phyloP scores from a whole-genome alignment of 768 basidiomycete species.

The Russula ochroleuca region DNA sequence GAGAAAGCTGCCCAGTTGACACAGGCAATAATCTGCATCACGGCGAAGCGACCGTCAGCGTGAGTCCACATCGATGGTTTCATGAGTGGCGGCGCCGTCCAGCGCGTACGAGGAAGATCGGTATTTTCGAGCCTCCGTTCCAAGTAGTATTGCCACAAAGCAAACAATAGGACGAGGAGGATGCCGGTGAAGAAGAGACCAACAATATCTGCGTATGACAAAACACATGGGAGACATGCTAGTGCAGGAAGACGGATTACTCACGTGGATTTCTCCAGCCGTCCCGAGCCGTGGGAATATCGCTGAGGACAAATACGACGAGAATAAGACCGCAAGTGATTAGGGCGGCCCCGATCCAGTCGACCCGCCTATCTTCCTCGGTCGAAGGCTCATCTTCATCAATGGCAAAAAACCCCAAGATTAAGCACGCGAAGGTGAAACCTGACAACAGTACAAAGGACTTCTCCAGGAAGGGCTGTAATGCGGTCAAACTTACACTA shows the following conservation, averaged over 20 bases:
- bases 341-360: constrained; percentile 72
- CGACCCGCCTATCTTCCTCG: constrained; percentile 45
- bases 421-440: constrained; percentile 47
- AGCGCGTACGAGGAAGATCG: constrained; percentile 24
- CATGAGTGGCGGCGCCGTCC: constrained; percentile 60
- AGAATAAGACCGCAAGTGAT: constrained; percentile 61
- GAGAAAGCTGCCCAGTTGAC: constrained; percentile 58
- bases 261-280: constrained; percentile 59
- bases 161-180: constrained; percentile 50
- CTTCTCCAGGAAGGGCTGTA: constrained; percentile 58
- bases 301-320: constrained; percentile 68
- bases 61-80: constrained; percentile 57
- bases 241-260: constrained; percentile 26
- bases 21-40: constrained; percentile 59
- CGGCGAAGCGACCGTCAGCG: constrained; percentile 58
- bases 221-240: not conserved
- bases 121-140: constrained; percentile 37
- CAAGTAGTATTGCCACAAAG: constrained; percentile 62
- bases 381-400: constrained; percentile 47
- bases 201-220: constrained; percentile 71
- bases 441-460: constrained; percentile 57
- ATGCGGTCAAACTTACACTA: not conserved
- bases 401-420: constrained; percentile 56
- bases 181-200: constrained; percentile 60
- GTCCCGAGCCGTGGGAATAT: constrained; percentile 52